phyloP scores from a whole-genome alignment of 148 eudicot species.

The Cornus kousa region DNA sequence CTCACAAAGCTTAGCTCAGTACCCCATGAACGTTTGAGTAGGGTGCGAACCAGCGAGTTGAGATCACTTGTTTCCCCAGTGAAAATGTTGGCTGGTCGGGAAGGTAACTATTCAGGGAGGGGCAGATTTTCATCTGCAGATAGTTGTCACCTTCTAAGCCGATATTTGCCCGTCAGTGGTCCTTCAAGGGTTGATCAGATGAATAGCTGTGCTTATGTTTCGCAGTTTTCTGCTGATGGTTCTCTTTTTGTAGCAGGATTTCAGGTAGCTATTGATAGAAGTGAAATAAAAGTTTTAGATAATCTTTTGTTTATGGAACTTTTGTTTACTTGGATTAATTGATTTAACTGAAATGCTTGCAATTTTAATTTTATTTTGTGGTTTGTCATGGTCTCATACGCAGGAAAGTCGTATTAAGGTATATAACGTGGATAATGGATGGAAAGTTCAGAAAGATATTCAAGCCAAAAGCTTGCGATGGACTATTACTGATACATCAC shows the following conservation, averaged over 20 bases:
- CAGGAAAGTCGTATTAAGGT: slow-evolving; percentile 73
- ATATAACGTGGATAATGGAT: slow-evolving; percentile 59
- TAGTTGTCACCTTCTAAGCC: slow-evolving; percentile 52
- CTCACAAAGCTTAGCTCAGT: slow-evolving; percentile 55
- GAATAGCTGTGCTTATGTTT: slow-evolving; percentile 70
- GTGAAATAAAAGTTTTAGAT: too few relatives aligned
- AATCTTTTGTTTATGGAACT: not conserved
- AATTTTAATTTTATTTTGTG: not conserved
- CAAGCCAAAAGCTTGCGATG: slow-evolving; percentile 64
- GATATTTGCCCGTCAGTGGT: slow-evolving; percentile 58
- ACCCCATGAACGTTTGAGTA: slow-evolving; percentile 35
- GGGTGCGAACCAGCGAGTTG: slow-evolving; percentile 22
- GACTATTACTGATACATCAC: slow-evolving; percentile 76
- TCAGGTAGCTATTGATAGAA: slow-evolving; percentile 40
- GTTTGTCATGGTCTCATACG: not conserved
- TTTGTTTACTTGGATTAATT: not conserved
- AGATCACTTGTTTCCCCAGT: slow-evolving; percentile 42
- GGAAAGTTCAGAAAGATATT: slow-evolving; percentile 72
- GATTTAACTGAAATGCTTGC: not conserved
- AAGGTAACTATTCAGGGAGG: slow-evolving; percentile 52
- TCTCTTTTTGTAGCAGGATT: slow-evolving; percentile 67
- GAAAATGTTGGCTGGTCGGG: slow-evolving; percentile 62
- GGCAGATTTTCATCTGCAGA: slow-evolving; percentile 57
- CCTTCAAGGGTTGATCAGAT: slow-evolving; percentile 55
- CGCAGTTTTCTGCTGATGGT: slow-evolving; percentile 71